Evolutionary conservation across 2,329 filamentous ascomycete genomes (phyloP).

Genomic region (Alternaria tenuissima): DNA sequence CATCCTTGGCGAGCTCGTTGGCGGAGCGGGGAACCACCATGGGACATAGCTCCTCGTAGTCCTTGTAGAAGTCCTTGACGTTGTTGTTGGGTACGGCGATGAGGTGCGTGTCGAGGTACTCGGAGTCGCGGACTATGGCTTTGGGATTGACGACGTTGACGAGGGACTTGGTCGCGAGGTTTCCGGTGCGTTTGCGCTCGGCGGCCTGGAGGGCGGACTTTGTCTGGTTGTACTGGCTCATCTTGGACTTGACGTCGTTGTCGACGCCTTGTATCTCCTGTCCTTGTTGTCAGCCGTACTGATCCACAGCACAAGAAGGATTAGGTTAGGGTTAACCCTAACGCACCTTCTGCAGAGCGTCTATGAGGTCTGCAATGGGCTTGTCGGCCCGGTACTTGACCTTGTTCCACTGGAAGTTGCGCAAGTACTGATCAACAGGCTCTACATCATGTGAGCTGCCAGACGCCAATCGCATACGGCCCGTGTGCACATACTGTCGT

Average conservation of each 20-base stretch:
- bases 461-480: neutral
- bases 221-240: slow-evolving; percentile 90
- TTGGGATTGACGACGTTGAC: slow-evolving; percentile 83
- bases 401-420: slow-evolving; percentile 94
- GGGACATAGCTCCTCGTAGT: slow-evolving; percentile 85
- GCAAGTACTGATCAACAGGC: slow-evolving; percentile 92
- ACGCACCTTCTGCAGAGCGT: slow-evolving; percentile 82
- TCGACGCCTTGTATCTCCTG: slow-evolving; percentile 91
- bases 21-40: slow-evolving; percentile 96
- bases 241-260: slow-evolving; percentile 94
- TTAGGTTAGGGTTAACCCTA: too few species aligned
- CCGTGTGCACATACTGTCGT: slow-evolving; percentile 71
- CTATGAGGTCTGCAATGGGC: slow-evolving; percentile 84
- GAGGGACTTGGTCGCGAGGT: slow-evolving; percentile 92
- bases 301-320: too few species aligned
- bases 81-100: slow-evolving; percentile 82
- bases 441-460: slow-evolving; percentile 62
- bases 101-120: slow-evolving; percentile 96
- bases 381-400: slow-evolving; percentile 96
- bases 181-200: slow-evolving; percentile 90
- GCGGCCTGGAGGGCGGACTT: slow-evolving; percentile 84
- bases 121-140: slow-evolving; percentile 81
- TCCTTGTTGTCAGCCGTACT: too few species aligned
- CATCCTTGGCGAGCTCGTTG: slow-evolving; percentile 79
- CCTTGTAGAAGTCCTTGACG: slow-evolving; percentile 87